These are phyloP conservation scores for Xylaria sp. DNA, from an alignment of 2,329 filamentous ascomycete genomes.

Conservation along the genomic window DNA sequence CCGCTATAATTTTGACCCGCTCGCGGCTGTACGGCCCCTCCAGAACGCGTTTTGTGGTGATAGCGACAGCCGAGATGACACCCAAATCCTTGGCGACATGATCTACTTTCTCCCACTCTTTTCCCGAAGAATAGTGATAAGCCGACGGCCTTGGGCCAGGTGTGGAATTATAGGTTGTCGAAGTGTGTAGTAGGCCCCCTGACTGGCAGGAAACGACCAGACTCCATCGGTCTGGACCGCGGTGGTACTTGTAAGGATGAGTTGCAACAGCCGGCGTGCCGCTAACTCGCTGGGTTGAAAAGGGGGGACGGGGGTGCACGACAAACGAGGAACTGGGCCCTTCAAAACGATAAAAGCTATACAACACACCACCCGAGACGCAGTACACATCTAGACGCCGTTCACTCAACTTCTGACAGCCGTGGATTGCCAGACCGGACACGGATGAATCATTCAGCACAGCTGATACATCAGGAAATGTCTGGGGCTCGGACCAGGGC, in stretches of 20 bases:
- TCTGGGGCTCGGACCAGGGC: slow-evolving; percentile 37
- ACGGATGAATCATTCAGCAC: slow-evolving; percentile 25
- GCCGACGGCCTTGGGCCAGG: too few species aligned
- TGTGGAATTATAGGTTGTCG: background rate
- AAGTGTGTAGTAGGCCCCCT: slow-evolving; percentile 39
- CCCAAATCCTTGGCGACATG: slow-evolving; percentile 36
- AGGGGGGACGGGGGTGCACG: slow-evolving; percentile 24
- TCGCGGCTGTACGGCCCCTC: background rate
- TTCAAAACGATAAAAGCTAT: slow-evolving; percentile 31
- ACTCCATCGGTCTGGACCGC: slow-evolving; percentile 32
- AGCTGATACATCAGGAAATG: slow-evolving; percentile 17
- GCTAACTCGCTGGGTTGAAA: slow-evolving; percentile 24
- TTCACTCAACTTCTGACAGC: background rate
- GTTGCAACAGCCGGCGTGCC: slow-evolving; percentile 36
- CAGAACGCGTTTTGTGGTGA: background rate
- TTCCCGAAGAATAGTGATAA: background rate
- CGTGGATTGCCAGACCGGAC: slow-evolving; percentile 34
- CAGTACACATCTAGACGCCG: slow-evolving; percentile 36
- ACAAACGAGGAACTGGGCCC: slow-evolving; percentile 28
- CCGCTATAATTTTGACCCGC: background rate
- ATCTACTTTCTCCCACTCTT: slow-evolving; percentile 22
- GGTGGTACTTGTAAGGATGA: background rate
- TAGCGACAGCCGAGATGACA: slow-evolving; percentile 37
- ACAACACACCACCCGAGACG: slow-evolving; percentile 34
- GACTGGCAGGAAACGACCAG: slow-evolving; percentile 39